Conservation (phyloP, 2,329 filamentous ascomycete genomes). For the Fusarium sp. region DNA sequence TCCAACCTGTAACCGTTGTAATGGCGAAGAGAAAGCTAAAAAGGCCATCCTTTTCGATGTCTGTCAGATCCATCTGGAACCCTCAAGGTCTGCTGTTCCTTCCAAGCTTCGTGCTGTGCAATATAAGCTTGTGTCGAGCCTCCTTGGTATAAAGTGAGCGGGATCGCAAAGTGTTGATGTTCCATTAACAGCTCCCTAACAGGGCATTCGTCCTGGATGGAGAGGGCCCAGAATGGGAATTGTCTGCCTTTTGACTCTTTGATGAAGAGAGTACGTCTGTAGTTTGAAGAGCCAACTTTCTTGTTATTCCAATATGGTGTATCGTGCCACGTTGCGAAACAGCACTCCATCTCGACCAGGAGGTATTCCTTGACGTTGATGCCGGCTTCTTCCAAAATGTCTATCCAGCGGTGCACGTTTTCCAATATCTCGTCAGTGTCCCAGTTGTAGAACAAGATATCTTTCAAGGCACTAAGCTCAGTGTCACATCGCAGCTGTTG, state of each 20-base stretch:
- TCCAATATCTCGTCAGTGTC: background rate
- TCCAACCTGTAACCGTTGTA: background rate
- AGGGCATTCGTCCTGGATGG: background rate
- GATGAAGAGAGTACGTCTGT: background rate
- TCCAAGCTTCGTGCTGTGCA: background rate
- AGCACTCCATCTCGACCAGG: background rate
- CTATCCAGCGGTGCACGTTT: background rate
- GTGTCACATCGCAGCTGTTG: background rate
- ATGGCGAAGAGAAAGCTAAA: background rate
- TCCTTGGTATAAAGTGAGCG: background rate
- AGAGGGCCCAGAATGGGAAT: background rate
- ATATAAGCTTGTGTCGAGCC: background rate
- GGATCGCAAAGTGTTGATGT: background rate
- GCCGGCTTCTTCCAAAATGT: background rate
- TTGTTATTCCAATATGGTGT: background rate
- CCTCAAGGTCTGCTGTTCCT: background rate
- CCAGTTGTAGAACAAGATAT: background rate
- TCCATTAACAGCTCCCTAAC: background rate
- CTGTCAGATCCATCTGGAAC: background rate
- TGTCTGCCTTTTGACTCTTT: background rate
- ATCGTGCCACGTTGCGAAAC: background rate
- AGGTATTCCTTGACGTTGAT: background rate
- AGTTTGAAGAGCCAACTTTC: background rate
- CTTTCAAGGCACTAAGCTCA: background rate
- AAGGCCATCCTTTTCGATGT: background rate